Evolutionary conservation across 2,329 filamentous ascomycete species (phyloP), one percentile per base, ranked within the genome.

Genomic region (Zymoseptoria brevis): DNA sequence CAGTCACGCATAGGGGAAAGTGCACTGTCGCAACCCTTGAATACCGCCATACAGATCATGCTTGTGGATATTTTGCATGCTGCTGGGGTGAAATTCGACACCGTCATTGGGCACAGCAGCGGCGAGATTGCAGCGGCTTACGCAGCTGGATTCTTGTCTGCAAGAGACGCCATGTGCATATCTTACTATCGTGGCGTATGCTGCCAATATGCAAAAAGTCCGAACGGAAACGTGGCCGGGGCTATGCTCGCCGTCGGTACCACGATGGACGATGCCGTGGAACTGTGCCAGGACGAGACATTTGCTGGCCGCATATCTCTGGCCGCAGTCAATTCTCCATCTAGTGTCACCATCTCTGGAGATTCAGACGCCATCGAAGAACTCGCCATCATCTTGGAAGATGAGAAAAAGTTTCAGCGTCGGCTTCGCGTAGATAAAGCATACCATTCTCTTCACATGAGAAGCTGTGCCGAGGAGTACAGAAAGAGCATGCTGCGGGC

Each of bases 11-110:
- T 67, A 8, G 19, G 57, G 22, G 58, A 69, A 21, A 65, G 73
- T 1, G 66, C 63, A 24, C 62, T 82, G 24, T 75, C 78, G 0
- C 82, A 84, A 62, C 80, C 82, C 1, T 64, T 82, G 0, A 83
- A 78, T 55, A 83, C 81, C 0, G 81, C 81, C 0, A 48, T 85
- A 1, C 83, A 85, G 63, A 72, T 85, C 1, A 80, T 73, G 0
- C 64, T 82, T 1, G 71, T 79, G 0, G 72, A 79, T n/a, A 64
- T 76, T 0, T 71, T 81, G 1, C 21, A 16, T 7, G 49, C 59
- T 3, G 66, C 61, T 55, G 61, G 59, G 8, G 59, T 73, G 6
- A 2, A 13, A 13, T 65, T 70, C 4, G 19, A 26, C 7, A 57
- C 54, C n/a, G 70, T 73, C 0, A 60, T 68, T 22, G 72, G 72